Conservation (phyloP, 176 grass and related monocot genomes). For the Neostapfia colusana region DNA sequence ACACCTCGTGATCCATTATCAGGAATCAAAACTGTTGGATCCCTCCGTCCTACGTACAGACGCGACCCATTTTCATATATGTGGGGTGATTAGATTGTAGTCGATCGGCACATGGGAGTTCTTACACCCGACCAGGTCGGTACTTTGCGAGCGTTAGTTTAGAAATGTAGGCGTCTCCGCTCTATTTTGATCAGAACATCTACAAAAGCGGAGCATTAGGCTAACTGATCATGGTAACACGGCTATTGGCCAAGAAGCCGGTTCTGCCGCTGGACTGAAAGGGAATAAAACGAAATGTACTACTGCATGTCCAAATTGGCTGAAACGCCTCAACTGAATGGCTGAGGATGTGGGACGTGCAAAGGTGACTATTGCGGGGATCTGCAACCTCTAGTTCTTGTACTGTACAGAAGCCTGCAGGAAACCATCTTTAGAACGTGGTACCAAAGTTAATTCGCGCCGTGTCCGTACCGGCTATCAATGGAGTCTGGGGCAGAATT, state of each 20-base stretch:
- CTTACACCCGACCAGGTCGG: neutral
- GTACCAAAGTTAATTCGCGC: neutral
- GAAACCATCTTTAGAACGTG: neutral
- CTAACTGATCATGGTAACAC: neutral
- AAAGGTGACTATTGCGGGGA: slow-evolving; percentile 10
- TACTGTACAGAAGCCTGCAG: neutral
- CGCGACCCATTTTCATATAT: neutral
- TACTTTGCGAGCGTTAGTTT: neutral
- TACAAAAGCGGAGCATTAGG: neutral
- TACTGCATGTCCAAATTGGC: neutral
- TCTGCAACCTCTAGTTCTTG: neutral
- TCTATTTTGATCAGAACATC: neutral
- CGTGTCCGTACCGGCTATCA: neutral
- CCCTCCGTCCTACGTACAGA: neutral
- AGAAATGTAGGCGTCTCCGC: neutral
- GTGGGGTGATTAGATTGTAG: neutral
- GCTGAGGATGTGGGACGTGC: neutral
- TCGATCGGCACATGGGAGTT: neutral
- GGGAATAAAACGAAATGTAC: neutral
- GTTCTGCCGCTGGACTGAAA: neutral
- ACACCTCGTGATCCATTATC: slow-evolving; percentile 23
- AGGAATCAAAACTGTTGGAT: slow-evolving; percentile 24
- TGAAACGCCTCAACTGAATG: neutral
- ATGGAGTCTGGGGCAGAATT: no score
- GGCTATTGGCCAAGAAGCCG: neutral